phyloP scores from a whole-genome alignment of 179 eudicot genomes.

The Spergularia azorica region DNA sequence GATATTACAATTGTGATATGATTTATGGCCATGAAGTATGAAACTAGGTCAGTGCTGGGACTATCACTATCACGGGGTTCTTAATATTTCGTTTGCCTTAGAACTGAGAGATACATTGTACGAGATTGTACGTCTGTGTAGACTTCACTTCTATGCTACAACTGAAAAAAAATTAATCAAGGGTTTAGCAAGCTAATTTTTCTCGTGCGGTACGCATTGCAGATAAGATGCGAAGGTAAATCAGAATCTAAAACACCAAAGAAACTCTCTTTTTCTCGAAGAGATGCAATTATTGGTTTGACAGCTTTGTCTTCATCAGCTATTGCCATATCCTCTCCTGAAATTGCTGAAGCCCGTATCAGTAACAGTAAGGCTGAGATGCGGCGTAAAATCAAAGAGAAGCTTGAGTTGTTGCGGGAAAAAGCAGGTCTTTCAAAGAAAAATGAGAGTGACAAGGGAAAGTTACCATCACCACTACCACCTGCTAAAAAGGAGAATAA shows the following conservation, averaged over 20 bases:
- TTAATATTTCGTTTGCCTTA: no score
- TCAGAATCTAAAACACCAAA: constrained; percentile 18
- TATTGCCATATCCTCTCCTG: constrained; percentile 19
- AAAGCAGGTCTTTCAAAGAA: constrained; percentile 47
- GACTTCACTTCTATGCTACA: no score
- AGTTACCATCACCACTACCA: constrained; percentile 21
- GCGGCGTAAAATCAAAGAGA: constrained; percentile 43
- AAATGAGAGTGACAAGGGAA: constrained; percentile 28
- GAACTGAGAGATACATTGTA: no score
- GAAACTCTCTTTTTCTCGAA: constrained; percentile 15
- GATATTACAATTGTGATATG: no score
- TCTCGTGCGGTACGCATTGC: neutral
- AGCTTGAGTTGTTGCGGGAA: constrained; percentile 45
- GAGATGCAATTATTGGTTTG: constrained; percentile 29
- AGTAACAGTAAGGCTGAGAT: constrained; percentile 39
- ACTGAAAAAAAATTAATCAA: neutral
- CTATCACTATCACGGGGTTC: no score
- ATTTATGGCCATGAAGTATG: no score
- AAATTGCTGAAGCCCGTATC: constrained; percentile 47
- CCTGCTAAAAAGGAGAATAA: constrained; percentile 22
- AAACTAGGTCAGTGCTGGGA: no score
- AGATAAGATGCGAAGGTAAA: constrained; percentile 30
- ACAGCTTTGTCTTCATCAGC: constrained; percentile 17
- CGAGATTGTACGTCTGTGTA: no score
- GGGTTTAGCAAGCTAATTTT: neutral